Conservation (phyloP, 2,329 filamentous ascomycete genomes). For the Colletotrichum aenigma region DNA sequence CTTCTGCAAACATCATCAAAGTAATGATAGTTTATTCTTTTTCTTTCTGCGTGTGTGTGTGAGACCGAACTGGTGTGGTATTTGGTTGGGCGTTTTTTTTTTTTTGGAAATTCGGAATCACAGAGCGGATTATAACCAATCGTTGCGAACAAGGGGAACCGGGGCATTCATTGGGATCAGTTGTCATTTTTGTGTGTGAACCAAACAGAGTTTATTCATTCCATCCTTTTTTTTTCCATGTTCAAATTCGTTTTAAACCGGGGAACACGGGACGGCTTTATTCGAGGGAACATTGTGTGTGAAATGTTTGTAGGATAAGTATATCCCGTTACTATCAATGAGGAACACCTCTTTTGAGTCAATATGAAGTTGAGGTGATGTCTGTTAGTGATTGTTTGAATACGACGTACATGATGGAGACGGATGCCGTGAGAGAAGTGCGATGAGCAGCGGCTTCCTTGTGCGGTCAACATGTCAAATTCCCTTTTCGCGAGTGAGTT, state of each 20-base stretch:
- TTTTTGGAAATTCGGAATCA: not conserved
- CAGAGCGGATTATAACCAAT: slow-evolving; percentile 1
- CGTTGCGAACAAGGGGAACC: not conserved
- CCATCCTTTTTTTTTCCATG: not conserved
- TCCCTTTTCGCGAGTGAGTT: not conserved
- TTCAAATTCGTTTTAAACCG: not conserved
- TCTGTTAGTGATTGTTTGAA: not conserved
- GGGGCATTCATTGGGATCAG: not conserved
- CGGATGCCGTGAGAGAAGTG: not conserved
- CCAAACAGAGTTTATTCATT: not conserved
- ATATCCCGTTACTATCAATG: not conserved
- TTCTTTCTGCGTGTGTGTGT: not conserved
- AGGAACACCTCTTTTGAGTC: not conserved
- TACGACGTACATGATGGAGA: not conserved
- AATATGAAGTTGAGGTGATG: not conserved
- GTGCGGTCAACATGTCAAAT: not conserved
- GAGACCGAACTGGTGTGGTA: not conserved
- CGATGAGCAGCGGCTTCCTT: not conserved
- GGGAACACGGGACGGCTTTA: not conserved
- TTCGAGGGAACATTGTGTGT: not conserved
- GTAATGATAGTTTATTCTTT: slow-evolving; percentile 14
- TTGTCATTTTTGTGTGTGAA: not conserved
- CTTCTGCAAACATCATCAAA: not conserved
- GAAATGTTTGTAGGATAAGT: not conserved
- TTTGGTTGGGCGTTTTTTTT: not conserved